These are phyloP conservation scores for Talaromyces amestolkiae DNA, from an alignment of 2,329 filamentous ascomycete genomes.

Conservation along the genomic window DNA sequence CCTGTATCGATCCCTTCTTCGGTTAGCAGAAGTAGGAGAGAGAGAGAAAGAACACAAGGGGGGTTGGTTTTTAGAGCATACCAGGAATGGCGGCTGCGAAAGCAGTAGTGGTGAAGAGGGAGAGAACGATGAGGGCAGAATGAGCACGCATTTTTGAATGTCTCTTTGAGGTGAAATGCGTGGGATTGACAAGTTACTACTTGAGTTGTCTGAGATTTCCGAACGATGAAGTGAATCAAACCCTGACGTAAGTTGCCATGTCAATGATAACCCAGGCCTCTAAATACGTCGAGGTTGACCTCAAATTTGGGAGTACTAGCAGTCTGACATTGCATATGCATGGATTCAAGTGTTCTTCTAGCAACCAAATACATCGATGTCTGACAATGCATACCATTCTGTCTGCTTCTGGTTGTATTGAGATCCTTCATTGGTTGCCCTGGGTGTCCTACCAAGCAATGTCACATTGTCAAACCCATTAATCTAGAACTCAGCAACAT, in stretches of 20 bases:
- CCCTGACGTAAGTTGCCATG: background rate
- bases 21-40: background rate
- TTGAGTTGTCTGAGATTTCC: constrained; percentile 14
- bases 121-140: background rate
- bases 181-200: background rate
- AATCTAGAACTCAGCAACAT: background rate
- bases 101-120: background rate
- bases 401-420: background rate
- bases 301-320: background rate
- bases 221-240: background rate
- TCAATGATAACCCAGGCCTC: background rate
- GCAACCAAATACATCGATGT: background rate
- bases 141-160: background rate
- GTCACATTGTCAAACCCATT: background rate
- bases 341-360: background rate
- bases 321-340: background rate
- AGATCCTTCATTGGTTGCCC: background rate
- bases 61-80: background rate
- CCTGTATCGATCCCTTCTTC: background rate
- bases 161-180: background rate
- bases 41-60: background rate
- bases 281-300: background rate
- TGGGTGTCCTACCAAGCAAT: background rate
- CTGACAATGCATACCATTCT: background rate
- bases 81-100: background rate